These are phyloP conservation scores for Leishmania braziliensis DNA, from an alignment of 208 protist species.

Conservation along the genomic window DNA sequence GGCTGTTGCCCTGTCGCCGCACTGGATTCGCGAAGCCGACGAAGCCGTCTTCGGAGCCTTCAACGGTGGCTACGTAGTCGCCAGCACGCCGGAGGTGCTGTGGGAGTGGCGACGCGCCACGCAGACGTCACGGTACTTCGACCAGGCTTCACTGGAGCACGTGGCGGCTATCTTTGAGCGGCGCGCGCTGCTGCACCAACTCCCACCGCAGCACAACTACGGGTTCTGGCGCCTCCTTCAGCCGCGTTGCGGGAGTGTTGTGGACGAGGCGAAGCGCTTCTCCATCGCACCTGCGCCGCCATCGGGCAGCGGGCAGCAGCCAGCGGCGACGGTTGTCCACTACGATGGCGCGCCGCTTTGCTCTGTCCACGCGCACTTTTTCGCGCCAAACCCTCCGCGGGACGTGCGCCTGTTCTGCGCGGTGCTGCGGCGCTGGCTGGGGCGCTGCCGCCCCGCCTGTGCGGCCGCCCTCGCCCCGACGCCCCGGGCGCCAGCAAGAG, in stretches of 20 bases:
- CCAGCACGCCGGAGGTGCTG: constrained; percentile 37
- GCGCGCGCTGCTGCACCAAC: constrained; percentile 32
- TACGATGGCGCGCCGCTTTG: constrained; percentile 63
- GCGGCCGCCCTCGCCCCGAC: constrained; percentile 9
- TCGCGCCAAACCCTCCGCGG: constrained; percentile 19
- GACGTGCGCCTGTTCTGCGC: constrained; percentile 66
- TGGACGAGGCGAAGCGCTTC: constrained; percentile 52
- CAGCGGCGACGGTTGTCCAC: constrained; percentile 25
- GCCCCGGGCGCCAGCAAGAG: too few species aligned
- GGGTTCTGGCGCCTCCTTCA: constrained; percentile 87
- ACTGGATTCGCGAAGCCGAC: constrained; percentile 49
- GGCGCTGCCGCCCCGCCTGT: constrained; percentile 17
- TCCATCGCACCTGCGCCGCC: constrained; percentile 30
- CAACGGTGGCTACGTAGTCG: constrained; percentile 77
- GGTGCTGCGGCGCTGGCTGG: constrained; percentile 54
- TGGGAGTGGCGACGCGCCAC: constrained; percentile 69
- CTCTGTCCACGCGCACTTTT: constrained; percentile 84
- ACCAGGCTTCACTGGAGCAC: constrained; percentile 74
- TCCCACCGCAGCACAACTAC: constrained; percentile 83
- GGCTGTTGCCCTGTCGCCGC: constrained; percentile 61
- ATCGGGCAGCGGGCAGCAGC: background rate
- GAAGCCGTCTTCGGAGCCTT: constrained; percentile 73
- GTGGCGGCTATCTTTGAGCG: constrained; percentile 43
- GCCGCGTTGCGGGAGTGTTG: constrained; percentile 19
- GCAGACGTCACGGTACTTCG: constrained; percentile 69